phyloP scores from a whole-genome alignment of 495 filamentous ascomycete species.

The Cercophora samala region DNA sequence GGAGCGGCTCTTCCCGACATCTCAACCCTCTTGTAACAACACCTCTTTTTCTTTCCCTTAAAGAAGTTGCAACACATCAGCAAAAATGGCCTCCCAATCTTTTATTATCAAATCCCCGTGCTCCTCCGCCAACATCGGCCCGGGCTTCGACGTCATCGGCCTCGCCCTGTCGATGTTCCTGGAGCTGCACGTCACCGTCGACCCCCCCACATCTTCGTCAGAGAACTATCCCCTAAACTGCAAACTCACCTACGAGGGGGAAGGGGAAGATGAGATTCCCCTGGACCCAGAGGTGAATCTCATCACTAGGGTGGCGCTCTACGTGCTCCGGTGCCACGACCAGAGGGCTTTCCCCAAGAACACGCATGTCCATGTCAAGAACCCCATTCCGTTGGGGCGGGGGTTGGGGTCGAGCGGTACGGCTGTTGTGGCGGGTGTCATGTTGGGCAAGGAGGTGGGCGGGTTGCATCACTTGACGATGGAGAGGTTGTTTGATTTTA shows the following conservation, averaged over 20 bases:
- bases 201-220: constrained; percentile 48
- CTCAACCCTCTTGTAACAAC: not conserved
- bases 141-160: constrained; percentile 96
- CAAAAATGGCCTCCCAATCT: constrained; percentile 39
- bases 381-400: constrained; percentile 86
- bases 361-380: constrained; percentile 89
- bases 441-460: constrained; percentile 86
- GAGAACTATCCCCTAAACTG: constrained; percentile 69
- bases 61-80: not conserved
- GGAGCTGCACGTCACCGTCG: constrained; percentile 72
- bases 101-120: constrained; percentile 70
- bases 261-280: constrained; percentile 71
- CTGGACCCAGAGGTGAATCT: constrained; percentile 79
- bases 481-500: constrained; percentile 86
- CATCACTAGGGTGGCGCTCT: constrained; percentile 85
- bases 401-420: constrained; percentile 91
- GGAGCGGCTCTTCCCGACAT: not conserved
- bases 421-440: constrained; percentile 89
- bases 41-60: not conserved
- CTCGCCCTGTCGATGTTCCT: constrained; percentile 88
- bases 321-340: constrained; percentile 87
- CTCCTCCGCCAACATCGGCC: constrained; percentile 93
- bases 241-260: constrained; percentile 81
- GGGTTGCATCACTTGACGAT: constrained; percentile 70
- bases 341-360: constrained; percentile 74